These are phyloP conservation scores for Salix viminalis DNA, from an alignment of 345 rosid genomes.

Conservation along the genomic window DNA sequence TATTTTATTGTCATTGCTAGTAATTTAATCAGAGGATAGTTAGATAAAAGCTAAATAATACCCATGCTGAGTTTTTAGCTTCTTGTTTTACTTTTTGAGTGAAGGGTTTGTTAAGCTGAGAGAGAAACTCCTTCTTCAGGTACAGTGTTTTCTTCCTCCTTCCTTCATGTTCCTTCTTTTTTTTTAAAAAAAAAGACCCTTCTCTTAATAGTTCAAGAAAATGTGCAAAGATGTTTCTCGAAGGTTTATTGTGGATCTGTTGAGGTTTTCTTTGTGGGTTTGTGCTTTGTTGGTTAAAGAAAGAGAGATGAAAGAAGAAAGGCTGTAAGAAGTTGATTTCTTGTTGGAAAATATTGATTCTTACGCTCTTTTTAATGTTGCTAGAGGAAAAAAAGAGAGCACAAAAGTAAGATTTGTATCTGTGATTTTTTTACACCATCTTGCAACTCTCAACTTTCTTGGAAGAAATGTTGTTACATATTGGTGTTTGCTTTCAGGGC, in stretches of 20 bases:
- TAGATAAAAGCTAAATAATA: background rate
- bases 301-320: background rate
- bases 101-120: conserved; percentile 1
- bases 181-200: background rate
- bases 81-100: background rate
- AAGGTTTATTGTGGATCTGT: background rate
- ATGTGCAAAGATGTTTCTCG: background rate
- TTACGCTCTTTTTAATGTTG: background rate
- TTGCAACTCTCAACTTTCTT: background rate
- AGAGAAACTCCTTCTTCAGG: conserved; percentile 24
- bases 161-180: background rate
- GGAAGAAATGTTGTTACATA: background rate
- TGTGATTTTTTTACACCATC: background rate
- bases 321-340: background rate
- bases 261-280: background rate
- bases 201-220: background rate
- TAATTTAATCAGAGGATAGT: no score
- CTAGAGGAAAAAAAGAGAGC: background rate
- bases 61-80: background rate
- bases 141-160: background rate
- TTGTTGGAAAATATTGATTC: background rate
- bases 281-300: background rate
- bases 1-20: background rate
- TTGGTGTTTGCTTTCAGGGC: background rate
- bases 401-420: background rate